Base-by-base conservation (phyloP, 192 early-diverging fungal genomes). In the Phlyctochytrium bullatum region DNA sequence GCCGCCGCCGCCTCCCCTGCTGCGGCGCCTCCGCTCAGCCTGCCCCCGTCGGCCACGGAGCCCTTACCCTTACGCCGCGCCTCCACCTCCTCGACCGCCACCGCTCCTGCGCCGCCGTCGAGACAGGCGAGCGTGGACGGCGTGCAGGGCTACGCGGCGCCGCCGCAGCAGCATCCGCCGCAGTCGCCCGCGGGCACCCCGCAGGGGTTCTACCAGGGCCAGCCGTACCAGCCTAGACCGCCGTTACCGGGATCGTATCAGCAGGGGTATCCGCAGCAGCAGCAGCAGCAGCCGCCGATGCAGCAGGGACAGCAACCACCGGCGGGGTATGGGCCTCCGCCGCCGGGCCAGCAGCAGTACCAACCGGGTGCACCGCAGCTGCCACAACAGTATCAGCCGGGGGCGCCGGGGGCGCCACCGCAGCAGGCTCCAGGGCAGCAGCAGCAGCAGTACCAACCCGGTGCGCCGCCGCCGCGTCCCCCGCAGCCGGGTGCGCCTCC, bases 391-490 rank as follows among this genome's bases (percentile, higher is more conserved):
- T 47, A 47, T 20, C 40, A 47, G 40, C 6, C 40, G 20, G 40
- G 40, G 10, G 40, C 40, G 20, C 40, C 40, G 20, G 40, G 40
- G 40, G 40, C 20, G 6, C 40, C 40, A 25, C 16, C 10, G 14
- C 54, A 57, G 25, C 16, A 12, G 54, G 24, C 33, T 34, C 53
- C 67, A 33, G 20, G 59, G 30, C 75, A 32, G 30, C 65, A 52
- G 32, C 67, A 71, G 28, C 73, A 29, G 12, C 73, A 75, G 24
- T 47, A 75, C 52, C 72, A 75, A 16, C 51, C 61, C 62, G 2
- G 6, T 31, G 34, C 54, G 12, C 65, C 61, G n/a, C 54, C 14
- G 3, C 29, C 27, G 51, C 32, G 25, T 59, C 31, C 24, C 1
- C 65, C 65, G 34, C 57, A 31, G 16, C 23, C 33, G 35, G 66